Conservation (phyloP, 2,329 filamentous ascomycete species). For the Cordyceps farinosa region DNA sequence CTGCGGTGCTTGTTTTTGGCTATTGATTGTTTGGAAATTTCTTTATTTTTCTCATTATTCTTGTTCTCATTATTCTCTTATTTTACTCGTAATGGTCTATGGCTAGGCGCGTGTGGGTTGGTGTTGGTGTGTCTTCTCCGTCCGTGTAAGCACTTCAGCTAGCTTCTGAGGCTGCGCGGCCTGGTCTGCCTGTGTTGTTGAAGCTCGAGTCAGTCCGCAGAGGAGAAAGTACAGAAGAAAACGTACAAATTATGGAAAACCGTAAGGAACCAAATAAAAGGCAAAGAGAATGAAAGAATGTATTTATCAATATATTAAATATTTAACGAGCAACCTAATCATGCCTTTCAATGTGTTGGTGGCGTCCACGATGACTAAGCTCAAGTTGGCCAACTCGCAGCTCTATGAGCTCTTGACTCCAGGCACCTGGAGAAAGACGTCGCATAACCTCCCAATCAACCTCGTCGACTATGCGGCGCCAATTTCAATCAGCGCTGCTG, state of each 20-base stretch:
- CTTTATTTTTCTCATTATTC: no score
- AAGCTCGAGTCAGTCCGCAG: neutral
- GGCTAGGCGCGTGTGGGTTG: no score
- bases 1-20: no score
- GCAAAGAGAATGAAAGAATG: neutral
- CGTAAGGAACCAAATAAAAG: no score
- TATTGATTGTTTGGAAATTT: no score
- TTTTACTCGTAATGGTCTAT: no score
- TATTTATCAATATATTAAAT: neutral
- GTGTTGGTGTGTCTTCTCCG: no score
- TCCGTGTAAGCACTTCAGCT: neutral
- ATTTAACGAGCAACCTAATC: neutral
- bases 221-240: no score
- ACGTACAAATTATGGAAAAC: no score
- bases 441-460: constrained; percentile 1
- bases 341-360: neutral
- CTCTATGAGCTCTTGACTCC: constrained; percentile 2
- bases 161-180: neutral
- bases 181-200: neutral
- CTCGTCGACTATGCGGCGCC: constrained; percentile 33
- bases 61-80: no score
- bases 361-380: constrained; percentile 16
- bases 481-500: constrained; percentile 35
- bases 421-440: constrained; percentile 4
- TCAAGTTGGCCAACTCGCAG: constrained; percentile 1